Evolutionary conservation across 306 rosid genomes (phyloP).

Genomic region (Crataegus laevigata): DNA sequence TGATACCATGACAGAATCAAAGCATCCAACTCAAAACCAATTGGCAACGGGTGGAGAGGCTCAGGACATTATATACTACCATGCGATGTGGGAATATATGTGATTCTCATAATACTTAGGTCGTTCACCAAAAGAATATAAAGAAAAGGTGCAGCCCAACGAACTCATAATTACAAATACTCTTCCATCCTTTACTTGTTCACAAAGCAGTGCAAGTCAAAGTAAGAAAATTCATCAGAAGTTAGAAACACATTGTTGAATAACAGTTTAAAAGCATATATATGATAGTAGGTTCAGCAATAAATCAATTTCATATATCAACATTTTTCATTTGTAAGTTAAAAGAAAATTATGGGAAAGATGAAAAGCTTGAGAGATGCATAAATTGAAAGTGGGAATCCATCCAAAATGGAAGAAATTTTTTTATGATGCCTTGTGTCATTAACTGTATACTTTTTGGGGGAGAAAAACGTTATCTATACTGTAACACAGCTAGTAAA

Average conservation of each 20-base stretch:
- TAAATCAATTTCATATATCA: not conserved
- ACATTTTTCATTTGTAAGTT: not conserved
- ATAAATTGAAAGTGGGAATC: not conserved
- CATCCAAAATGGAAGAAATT: not conserved
- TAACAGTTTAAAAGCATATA: not conserved
- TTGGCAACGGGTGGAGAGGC: not conserved
- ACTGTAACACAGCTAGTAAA: not conserved
- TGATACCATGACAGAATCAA: not conserved
- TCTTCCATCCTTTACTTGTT: not conserved
- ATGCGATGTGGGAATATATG: not conserved
- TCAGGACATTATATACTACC: not conserved
- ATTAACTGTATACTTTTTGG: not conserved
- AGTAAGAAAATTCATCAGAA: not conserved
- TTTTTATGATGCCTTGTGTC: not conserved
- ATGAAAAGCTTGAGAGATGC: not conserved
- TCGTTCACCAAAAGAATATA: not conserved
- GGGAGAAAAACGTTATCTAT: not conserved
- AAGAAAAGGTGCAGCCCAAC: not conserved
- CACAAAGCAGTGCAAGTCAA: not conserved
- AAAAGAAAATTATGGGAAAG: not conserved
- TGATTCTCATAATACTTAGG: not conserved
- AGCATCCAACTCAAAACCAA: not conserved
- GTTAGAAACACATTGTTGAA: not conserved
- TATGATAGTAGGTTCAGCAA: not conserved
- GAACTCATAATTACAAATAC: not conserved